These are phyloP conservation scores for Vishniacozyma victoriae DNA, from an alignment of 768 basidiomycete genomes.

Conservation along the genomic window DNA sequence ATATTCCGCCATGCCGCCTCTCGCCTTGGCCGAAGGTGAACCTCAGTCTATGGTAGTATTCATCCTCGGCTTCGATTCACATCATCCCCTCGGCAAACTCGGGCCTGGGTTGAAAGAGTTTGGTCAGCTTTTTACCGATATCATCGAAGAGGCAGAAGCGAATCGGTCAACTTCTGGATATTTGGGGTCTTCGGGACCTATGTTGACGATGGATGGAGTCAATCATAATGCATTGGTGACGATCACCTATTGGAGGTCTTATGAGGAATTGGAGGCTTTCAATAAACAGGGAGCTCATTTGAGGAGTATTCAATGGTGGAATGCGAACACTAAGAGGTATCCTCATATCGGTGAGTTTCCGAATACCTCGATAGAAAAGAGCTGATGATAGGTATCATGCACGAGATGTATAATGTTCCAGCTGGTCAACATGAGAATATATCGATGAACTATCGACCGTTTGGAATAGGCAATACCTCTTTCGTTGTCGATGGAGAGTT, in stretches of 20 bases:
- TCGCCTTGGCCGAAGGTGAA: not conserved
- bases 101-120: not conserved
- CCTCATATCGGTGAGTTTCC: not conserved
- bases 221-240: not conserved
- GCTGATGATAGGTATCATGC: too few relatives aligned
- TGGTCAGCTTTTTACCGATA: not conserved
- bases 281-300: not conserved
- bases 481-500: not conserved
- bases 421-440: not conserved
- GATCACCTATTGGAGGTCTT: not conserved
- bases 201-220: not conserved
- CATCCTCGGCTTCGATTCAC: not conserved
- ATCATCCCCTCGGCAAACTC: not conserved
- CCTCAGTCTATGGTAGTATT: not conserved
- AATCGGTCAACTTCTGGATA: not conserved
- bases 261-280: not conserved
- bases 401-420: not conserved
- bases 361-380: too few relatives aligned
- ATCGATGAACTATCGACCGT: not conserved
- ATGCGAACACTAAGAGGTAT: not conserved
- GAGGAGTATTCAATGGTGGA: not conserved
- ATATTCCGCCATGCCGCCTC: not conserved
- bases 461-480: not conserved
- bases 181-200: not conserved
- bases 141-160: not conserved